Evolutionary conservation across 2,329 filamentous ascomycete species (phyloP).

Genomic region (Hypoxylon sp.): DNA sequence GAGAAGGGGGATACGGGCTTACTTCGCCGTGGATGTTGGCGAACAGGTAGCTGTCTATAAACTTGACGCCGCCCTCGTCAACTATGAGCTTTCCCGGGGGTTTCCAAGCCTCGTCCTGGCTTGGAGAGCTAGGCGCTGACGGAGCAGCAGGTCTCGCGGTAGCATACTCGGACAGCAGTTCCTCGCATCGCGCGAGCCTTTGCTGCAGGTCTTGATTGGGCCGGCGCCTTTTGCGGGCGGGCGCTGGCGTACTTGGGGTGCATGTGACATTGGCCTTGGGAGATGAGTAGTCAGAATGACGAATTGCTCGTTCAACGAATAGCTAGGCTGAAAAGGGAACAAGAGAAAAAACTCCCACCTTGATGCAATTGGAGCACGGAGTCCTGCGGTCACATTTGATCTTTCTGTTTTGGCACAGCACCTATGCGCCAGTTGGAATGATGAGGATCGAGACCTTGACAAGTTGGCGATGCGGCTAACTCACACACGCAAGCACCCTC

Average conservation of each 20-base stretch:
- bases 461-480: slow-evolving; percentile 8
- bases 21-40: slow-evolving; percentile 65
- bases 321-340: too few species aligned
- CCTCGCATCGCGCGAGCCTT: slow-evolving; percentile 65
- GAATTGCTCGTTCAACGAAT: too few species aligned
- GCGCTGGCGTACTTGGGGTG: slow-evolving; percentile 66
- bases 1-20: slow-evolving; percentile 37
- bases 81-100: slow-evolving; percentile 62
- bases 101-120: slow-evolving; percentile 51
- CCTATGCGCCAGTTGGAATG: slow-evolving; percentile 52
- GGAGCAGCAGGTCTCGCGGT: slow-evolving; percentile 43
- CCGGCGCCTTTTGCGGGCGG: slow-evolving; percentile 64
- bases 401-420: slow-evolving; percentile 67
- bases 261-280: slow-evolving; percentile 65
- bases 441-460: slow-evolving; percentile 11
- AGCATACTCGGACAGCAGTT: slow-evolving; percentile 65
- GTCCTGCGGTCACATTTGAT: slow-evolving; percentile 68
- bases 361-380: slow-evolving; percentile 67
- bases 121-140: slow-evolving; percentile 37
- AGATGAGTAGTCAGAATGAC: slow-evolving; percentile 16
- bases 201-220: slow-evolving; percentile 70
- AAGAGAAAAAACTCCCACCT: slow-evolving; percentile 54
- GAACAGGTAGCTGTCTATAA: slow-evolving; percentile 65
- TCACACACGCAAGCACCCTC: slow-evolving; percentile 43
- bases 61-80: slow-evolving; percentile 62